Conservation (phyloP, 129 eudicot genomes). For the Artemisia argyi region DNA sequence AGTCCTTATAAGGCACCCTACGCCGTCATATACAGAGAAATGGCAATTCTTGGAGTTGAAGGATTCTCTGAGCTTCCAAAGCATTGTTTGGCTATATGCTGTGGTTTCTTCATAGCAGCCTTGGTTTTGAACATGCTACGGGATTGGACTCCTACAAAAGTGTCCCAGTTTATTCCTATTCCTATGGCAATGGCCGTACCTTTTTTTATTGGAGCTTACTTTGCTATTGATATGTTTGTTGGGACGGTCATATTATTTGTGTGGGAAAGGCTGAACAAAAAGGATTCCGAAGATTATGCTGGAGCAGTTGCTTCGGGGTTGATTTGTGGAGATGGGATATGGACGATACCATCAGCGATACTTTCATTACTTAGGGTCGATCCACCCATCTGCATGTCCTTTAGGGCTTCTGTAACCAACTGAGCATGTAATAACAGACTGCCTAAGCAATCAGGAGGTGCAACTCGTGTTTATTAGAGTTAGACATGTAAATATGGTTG, state of each 20-base stretch:
- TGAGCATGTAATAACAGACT: conserved; percentile 16
- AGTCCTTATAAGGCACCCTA: conserved; percentile 96
- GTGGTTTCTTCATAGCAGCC: conserved; percentile 75
- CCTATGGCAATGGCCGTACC: conserved; percentile 43
- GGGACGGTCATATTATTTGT: conserved; percentile 35
- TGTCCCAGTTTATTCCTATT: conserved; percentile 40
- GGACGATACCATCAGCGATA: conserved; percentile 38
- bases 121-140: conserved; percentile 59
- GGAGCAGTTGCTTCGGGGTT: conserved; percentile 39
- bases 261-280: conserved; percentile 54
- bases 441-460: neutral
- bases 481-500: neutral
- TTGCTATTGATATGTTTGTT: conserved; percentile 36
- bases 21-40: conserved; percentile 82
- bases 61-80: conserved; percentile 89
- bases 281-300: conserved; percentile 36
- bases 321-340: conserved; percentile 33
- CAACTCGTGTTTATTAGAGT: neutral
- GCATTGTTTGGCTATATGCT: conserved; percentile 71
- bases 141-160: conserved; percentile 55
- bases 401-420: conserved; percentile 61
- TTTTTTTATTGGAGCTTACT: conserved; percentile 33
- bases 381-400: conserved; percentile 95
- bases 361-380: conserved; percentile 31
- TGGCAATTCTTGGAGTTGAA: conserved; percentile 90